These are phyloP conservation scores for Trichoderma oligosporum DNA, from an alignment of 2,329 filamentous ascomycete genomes.

Conservation along the genomic window DNA sequence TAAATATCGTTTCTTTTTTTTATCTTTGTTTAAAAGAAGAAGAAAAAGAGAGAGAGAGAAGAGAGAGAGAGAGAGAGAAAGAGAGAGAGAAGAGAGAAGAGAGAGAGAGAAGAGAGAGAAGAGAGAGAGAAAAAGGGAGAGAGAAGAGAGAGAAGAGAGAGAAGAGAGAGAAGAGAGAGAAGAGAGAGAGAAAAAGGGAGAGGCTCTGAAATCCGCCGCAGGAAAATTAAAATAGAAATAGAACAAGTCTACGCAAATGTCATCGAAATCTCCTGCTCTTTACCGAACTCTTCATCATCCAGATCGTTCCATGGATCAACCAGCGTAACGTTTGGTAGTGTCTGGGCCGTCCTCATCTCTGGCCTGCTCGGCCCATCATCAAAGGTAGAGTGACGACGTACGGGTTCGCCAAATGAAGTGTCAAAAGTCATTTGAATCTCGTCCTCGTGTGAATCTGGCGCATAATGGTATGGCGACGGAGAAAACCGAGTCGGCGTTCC, in stretches of 20 bases:
- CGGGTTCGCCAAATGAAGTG: conserved; percentile 47
- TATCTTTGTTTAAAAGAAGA: too few relatives aligned
- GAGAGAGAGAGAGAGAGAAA: too few relatives aligned
- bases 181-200: background rate
- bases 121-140: background rate
- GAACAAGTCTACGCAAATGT: conserved; percentile 62
- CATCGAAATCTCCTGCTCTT: conserved; percentile 74
- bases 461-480: conserved; percentile 25
- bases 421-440: conserved; percentile 71
- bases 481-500: background rate
- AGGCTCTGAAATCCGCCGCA: background rate
- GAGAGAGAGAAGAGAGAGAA: too few relatives aligned
- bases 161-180: too few relatives aligned
- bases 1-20: too few relatives aligned
- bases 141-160: too few relatives aligned
- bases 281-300: conserved; percentile 64
- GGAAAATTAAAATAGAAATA: too few relatives aligned
- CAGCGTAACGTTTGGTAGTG: conserved; percentile 48
- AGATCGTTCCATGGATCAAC: conserved; percentile 68
- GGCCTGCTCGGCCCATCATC: conserved; percentile 30
- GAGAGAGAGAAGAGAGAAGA: too few relatives aligned
- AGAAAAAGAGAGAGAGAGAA: too few relatives aligned
- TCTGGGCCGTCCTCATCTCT: conserved; percentile 40
- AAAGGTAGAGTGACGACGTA: background rate
- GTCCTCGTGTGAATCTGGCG: conserved; percentile 45